A percentile compares a stretch with the other conserved stretches of the same genome.
Evolutionary conservation across 2,329 filamentous ascomycete species (phyloP).

Genomic region (Xylaria sp.): DNA sequence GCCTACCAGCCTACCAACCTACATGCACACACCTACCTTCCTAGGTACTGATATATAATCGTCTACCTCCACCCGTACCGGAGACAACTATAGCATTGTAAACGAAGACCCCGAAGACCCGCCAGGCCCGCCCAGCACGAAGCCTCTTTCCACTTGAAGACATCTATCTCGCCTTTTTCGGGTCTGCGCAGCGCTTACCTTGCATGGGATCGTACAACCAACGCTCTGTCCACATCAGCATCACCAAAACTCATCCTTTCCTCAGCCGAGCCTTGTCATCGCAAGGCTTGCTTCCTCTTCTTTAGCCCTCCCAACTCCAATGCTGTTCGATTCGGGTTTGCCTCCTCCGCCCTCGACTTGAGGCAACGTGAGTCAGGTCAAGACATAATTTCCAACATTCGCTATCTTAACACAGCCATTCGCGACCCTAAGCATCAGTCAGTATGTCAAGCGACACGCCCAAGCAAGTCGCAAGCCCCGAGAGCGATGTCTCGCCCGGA

Average conservation of each 20-base stretch:
- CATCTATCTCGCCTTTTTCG: slow-evolving; percentile 30
- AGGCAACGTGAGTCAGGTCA: slow-evolving; percentile 55
- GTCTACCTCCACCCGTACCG: background rate
- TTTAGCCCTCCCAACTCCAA: slow-evolving; percentile 42
- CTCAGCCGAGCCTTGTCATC: slow-evolving; percentile 8
- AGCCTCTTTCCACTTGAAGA: slow-evolving; percentile 21
- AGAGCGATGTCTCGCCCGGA: slow-evolving; percentile 44
- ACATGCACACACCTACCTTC: slow-evolving; percentile 4
- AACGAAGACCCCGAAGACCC: slow-evolving; percentile 16
- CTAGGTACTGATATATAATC: background rate
- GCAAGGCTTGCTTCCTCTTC: slow-evolving; percentile 21
- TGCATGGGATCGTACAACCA: slow-evolving; percentile 21
- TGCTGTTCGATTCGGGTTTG: slow-evolving; percentile 51
- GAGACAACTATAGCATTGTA: slow-evolving; percentile 7
- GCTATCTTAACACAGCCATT: slow-evolving; percentile 24
- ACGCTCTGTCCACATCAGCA: slow-evolving; percentile 6
- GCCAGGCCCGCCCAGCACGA: slow-evolving; percentile 18
- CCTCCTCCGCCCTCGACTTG: slow-evolving; percentile 56
- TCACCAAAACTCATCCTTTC: background rate
- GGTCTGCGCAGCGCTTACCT: slow-evolving; percentile 8
- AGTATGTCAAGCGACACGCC: slow-evolving; percentile 44
- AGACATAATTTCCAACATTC: slow-evolving; percentile 35
- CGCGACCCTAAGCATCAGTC: slow-evolving; percentile 27
- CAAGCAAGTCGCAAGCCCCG: slow-evolving; percentile 41
- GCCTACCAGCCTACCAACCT: background rate